phyloP scores from a whole-genome alignment of 495 filamentous ascomycete species.

The Penicillium manginii region DNA sequence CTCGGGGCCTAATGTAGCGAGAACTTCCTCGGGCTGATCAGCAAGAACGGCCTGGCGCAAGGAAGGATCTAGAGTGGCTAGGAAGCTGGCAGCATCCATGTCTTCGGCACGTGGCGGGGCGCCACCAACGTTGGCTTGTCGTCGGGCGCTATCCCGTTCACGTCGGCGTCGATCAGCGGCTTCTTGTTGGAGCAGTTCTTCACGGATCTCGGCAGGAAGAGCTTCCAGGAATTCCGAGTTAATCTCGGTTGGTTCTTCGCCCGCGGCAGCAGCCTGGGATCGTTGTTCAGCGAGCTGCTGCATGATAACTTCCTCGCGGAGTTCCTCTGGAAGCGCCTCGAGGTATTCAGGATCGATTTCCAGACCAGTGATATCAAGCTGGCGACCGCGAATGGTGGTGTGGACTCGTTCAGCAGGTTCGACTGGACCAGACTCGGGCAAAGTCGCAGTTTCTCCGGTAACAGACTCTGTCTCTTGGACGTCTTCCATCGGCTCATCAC shows the following conservation, averaged over 20 bases:
- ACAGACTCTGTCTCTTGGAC: constrained; percentile 63
- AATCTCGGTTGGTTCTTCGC: constrained; percentile 84
- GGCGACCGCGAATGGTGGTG: constrained; percentile 80
- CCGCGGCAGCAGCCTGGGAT: constrained; percentile 75
- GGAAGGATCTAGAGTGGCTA: constrained; percentile 84
- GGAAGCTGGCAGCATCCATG: constrained; percentile 91
- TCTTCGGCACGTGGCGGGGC: constrained; percentile 69
- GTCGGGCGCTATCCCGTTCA: constrained; percentile 76
- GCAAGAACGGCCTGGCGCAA: constrained; percentile 85
- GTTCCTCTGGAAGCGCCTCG: constrained; percentile 89
- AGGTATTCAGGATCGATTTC: constrained; percentile 95
- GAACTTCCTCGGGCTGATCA: constrained; percentile 87
- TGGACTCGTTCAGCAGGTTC: constrained; percentile 63
- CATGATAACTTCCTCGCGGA: constrained; percentile 93
- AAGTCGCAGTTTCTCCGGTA: constrained; percentile 34
- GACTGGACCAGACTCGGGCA: constrained; percentile 49
- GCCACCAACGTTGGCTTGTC: constrained; percentile 57
- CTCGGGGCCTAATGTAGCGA: constrained; percentile 82
- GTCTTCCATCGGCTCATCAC: constrained; percentile 78
- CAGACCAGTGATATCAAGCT: constrained; percentile 88
- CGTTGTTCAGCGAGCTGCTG: constrained; percentile 82
- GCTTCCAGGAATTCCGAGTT: constrained; percentile 94
- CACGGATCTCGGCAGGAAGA: constrained; percentile 83
- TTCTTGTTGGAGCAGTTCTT: constrained; percentile 89
- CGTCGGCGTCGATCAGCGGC: constrained; percentile 84